phyloP scores from a whole-genome alignment of 106 monocot genomes.

The Chionographis japonica region DNA sequence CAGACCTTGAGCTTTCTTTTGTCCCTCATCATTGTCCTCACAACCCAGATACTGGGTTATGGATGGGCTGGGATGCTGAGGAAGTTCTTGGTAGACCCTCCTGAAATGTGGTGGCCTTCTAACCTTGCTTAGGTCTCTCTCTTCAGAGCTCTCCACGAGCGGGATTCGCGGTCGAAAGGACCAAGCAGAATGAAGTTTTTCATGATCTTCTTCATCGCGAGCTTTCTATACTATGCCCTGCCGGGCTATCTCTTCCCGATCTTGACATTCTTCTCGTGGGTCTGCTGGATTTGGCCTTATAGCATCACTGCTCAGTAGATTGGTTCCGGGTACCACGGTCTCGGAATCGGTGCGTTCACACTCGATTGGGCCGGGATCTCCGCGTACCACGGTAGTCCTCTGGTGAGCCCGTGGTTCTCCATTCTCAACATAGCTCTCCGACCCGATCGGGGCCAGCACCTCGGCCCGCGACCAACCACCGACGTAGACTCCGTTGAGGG shows the following conservation, averaged over 20 bases:
- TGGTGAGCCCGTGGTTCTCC: constrained; percentile 60
- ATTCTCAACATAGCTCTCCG: constrained; percentile 57
- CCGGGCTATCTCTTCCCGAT: constrained; percentile 70
- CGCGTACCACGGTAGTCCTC: constrained; percentile 66
- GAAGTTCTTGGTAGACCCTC: constrained; percentile 50
- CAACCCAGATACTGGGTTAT: constrained; percentile 60
- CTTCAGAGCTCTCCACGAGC: constrained; percentile 75
- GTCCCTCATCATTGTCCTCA: constrained; percentile 56
- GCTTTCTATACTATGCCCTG: constrained; percentile 59
- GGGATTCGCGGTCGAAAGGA: constrained; percentile 34
- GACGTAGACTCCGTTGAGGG: too few species aligned
- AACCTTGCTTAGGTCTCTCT: constrained; percentile 68
- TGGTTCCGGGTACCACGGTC: constrained; percentile 60
- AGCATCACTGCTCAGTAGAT: constrained; percentile 67
- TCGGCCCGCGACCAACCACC: too few species aligned
- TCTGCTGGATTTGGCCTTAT: constrained; percentile 60
- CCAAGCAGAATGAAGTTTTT: constrained; percentile 63
- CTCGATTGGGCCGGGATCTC: constrained; percentile 75
- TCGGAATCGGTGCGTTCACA: constrained; percentile 62
- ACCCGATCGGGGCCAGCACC: too few species aligned
- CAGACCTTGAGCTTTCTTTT: constrained; percentile 46
- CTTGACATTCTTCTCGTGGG: constrained; percentile 71
- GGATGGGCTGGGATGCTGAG: constrained; percentile 77
- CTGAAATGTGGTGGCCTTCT: constrained; percentile 79
- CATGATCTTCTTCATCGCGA: constrained; percentile 41